Evolutionary conservation across 1,284 basidiomycete genomes (phyloP).

Genomic region (Trametes sp.): DNA sequence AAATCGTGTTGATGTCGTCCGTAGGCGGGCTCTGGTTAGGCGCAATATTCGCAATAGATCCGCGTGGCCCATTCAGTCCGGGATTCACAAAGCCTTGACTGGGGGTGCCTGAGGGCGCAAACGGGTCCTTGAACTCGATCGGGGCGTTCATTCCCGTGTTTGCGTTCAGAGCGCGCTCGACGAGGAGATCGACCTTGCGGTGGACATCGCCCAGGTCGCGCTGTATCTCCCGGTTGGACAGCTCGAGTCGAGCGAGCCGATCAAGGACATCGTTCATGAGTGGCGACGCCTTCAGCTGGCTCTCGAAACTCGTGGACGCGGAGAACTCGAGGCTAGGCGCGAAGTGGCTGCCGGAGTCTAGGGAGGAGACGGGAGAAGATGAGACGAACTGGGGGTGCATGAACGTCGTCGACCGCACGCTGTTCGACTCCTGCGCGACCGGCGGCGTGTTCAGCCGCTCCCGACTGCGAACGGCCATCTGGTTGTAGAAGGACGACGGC

Average conservation of each 20-base stretch:
- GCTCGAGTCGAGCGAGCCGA: conserved; percentile 76
- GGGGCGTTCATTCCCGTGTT: conserved; percentile 44
- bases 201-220: conserved; percentile 77
- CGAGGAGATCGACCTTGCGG: conserved; percentile 77
- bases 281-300: conserved; percentile 76
- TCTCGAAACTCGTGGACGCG: conserved; percentile 59
- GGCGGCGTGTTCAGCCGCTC: conserved; percentile 49
- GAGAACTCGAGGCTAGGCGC: conserved; percentile 52
- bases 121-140: conserved; percentile 82
- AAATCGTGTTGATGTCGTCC: conserved; percentile 81
- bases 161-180: conserved; percentile 65
- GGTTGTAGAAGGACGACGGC: conserved; percentile 33
- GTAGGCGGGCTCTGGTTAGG: conserved; percentile 69
- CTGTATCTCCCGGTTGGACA: conserved; percentile 74
- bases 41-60: conserved; percentile 68
- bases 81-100: conserved; percentile 44
- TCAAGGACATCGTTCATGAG: conserved; percentile 80
- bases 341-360: conserved; percentile 74
- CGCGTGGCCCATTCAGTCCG: conserved; percentile 56
- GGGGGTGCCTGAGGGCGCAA: conserved; percentile 51
- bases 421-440: conserved; percentile 50
- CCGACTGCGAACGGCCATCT: conserved; percentile 36
- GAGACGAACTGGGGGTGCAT: conserved; percentile 55
- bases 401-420: conserved; percentile 43
- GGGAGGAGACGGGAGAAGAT: conserved; percentile 78